These are phyloP conservation scores for Umbelopsis isabellina DNA, from an alignment of 192 early-diverging fungal species.

Conservation along the genomic window DNA sequence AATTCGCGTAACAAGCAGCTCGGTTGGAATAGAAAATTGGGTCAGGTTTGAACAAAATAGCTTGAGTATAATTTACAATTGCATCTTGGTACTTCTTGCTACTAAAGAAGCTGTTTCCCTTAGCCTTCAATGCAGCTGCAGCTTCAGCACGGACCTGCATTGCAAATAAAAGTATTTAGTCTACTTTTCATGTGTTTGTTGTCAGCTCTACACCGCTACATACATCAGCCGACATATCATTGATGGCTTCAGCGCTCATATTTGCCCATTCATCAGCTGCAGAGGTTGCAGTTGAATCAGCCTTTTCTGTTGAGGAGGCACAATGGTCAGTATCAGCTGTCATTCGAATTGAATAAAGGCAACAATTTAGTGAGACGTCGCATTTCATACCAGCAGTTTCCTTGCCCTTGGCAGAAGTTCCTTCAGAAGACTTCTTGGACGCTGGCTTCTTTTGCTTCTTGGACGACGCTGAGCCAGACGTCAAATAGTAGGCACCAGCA, in stretches of 20 bases:
- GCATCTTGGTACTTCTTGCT: constrained; percentile 85
- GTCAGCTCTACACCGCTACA: not conserved
- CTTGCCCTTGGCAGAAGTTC: constrained; percentile 18
- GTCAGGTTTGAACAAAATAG: constrained; percentile 79
- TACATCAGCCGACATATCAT: constrained; percentile 44
- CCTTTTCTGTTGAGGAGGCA: not conserved
- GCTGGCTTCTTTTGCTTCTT: constrained; percentile 38
- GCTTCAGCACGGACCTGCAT: constrained; percentile 60
- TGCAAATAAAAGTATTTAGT: not conserved
- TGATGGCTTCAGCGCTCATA: constrained; percentile 56
- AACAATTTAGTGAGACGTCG: too few species aligned
- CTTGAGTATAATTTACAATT: constrained; percentile 85
- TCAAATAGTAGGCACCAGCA: constrained; percentile 69
- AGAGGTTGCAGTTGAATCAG: constrained; percentile 32
- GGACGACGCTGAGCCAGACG: constrained; percentile 37
- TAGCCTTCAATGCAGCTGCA: constrained; percentile 77
- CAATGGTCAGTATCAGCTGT: not conserved
- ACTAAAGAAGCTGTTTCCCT: constrained; percentile 87
- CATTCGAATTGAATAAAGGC: not conserved
- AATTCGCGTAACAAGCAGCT: constrained; percentile 87
- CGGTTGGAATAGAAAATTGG: constrained; percentile 95
- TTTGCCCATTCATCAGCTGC: constrained; percentile 44
- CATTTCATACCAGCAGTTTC: not conserved
- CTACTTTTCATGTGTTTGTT: not conserved
- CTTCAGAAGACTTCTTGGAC: constrained; percentile 20